These are phyloP conservation scores for Arachnomyces sp. DNA, from an alignment of 2,329 filamentous ascomycete species.

Conservation along the genomic window DNA sequence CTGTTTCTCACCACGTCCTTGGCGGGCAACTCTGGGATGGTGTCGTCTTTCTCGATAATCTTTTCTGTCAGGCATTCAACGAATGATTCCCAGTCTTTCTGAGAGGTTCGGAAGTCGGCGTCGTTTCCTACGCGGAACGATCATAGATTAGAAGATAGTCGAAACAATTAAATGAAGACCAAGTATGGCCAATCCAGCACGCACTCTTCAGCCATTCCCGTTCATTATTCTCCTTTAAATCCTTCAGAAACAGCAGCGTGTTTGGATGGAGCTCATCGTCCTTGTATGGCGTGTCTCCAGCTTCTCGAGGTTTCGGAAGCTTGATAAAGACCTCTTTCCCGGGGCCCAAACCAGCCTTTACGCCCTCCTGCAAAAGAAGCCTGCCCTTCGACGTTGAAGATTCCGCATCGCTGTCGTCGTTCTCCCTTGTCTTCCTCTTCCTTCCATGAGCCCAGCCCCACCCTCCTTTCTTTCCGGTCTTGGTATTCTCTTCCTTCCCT, in stretches of 20 bases:
- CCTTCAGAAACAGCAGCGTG: constrained; percentile 52
- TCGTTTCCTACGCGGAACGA: constrained; percentile 55
- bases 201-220: constrained; percentile 56
- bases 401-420: constrained; percentile 5
- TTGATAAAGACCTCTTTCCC: constrained; percentile 55
- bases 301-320: constrained; percentile 53
- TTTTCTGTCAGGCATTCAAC: constrained; percentile 63
- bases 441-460: constrained; percentile 13
- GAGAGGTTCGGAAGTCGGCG: constrained; percentile 64
- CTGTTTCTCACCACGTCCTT: constrained; percentile 61
- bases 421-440: constrained; percentile 7
- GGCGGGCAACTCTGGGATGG: constrained; percentile 73
- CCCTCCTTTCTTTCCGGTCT: constrained; percentile 18
- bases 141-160: background rate
- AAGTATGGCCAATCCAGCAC: constrained; percentile 1
- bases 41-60: constrained; percentile 64
- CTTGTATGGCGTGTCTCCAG: constrained; percentile 50
- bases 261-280: constrained; percentile 55
- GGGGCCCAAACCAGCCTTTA: constrained; percentile 47
- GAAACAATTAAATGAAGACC: constrained; percentile 4
- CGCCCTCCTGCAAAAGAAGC: constrained; percentile 50
- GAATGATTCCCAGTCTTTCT: constrained; percentile 75
- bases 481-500: constrained; percentile 19
- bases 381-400: constrained; percentile 28
- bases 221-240: constrained; percentile 53